Evolutionary conservation across 345 rosid genomes (phyloP).

Genomic region (Syzygium oleosum): DNA sequence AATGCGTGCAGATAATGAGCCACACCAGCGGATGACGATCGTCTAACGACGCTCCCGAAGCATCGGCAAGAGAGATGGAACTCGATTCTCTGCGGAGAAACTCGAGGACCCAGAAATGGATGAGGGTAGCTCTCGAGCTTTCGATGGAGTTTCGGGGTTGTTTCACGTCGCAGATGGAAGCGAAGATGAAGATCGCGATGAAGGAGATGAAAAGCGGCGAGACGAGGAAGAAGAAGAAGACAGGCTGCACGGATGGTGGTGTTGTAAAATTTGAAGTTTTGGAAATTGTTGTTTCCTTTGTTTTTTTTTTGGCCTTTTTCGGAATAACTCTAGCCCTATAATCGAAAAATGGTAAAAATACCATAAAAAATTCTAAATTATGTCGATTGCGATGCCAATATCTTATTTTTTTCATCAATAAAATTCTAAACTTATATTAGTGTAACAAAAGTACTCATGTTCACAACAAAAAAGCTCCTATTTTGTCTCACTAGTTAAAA

Average conservation of each 20-base stretch:
- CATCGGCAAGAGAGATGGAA: neutral
- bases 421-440: too few species aligned
- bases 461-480: too few species aligned
- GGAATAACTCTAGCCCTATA: neutral
- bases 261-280: neutral
- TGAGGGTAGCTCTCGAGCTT: neutral
- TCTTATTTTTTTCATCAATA: rapidly evolving
- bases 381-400: neutral
- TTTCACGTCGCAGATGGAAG: neutral
- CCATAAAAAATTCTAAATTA: neutral
- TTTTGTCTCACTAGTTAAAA: too few species aligned
- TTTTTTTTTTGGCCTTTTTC: neutral
- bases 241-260: neutral
- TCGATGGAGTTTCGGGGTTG: neutral
- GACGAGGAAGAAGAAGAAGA: neutral
- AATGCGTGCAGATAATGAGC: neutral
- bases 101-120: neutral
- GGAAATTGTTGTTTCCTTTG: neutral
- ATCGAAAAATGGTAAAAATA: neutral
- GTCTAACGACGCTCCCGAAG: neutral
- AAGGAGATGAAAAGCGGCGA: neutral
- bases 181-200: neutral
- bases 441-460: neutral
- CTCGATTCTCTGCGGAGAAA: neutral
- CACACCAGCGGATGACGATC: too few species aligned